phyloP scores from a whole-genome alignment of 495 filamentous ascomycete genomes.

The Neurospora sp. region DNA sequence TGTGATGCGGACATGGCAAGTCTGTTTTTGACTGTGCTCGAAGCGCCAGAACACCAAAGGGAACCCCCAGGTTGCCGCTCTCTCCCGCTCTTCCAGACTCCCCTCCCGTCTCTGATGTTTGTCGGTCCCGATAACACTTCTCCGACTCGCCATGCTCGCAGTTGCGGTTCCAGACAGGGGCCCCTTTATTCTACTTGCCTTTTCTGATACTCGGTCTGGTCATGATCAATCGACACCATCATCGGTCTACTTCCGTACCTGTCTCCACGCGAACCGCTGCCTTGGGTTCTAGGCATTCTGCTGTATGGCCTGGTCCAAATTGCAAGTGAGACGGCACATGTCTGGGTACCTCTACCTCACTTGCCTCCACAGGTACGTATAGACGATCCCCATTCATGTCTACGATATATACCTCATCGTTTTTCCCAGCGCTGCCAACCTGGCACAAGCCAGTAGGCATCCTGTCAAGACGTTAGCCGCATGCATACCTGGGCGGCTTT shows the following conservation, averaged over 20 bases:
- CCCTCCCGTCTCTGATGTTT: neutral
- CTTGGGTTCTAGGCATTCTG: neutral
- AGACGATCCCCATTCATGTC: neutral
- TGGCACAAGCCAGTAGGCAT: neutral
- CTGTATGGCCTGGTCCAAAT: neutral
- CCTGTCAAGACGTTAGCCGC: conserved; percentile 4
- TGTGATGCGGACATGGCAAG: neutral
- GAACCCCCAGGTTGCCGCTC: neutral
- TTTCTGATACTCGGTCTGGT: neutral
- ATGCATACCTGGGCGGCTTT: neutral
- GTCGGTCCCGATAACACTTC: neutral
- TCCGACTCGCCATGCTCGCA: neutral
- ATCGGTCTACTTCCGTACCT: neutral
- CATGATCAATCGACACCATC: neutral
- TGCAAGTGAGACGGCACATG: neutral
- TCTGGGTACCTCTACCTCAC: neutral
- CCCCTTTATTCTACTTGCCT: neutral
- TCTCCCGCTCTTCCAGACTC: neutral
- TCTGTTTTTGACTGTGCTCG: neutral
- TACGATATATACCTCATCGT: neutral
- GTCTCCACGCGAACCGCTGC: neutral
- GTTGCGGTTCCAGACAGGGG: neutral
- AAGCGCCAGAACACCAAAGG: neutral
- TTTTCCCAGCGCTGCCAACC: neutral
- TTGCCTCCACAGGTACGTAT: neutral